Base-by-base conservation (phyloP, 2,329 filamentous ascomycete species). In the Colletotrichum higginsianum region DNA sequence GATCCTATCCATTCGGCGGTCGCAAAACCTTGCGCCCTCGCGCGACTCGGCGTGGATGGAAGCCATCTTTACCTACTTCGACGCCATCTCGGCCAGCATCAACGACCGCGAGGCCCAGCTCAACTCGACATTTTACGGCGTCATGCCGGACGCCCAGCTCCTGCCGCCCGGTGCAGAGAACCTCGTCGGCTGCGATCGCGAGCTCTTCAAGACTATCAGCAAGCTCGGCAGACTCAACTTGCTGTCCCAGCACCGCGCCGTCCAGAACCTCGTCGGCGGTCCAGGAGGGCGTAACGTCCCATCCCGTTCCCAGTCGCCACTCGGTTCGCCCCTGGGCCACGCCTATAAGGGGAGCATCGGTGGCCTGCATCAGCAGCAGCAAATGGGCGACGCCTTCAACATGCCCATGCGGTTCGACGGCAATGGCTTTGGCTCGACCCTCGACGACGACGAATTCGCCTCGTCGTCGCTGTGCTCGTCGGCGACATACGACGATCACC, bases 11-110 rank as follows among this genome's bases (percentile, higher is more conserved):
- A 89, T 98, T 83, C 89, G 95, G 71, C 89, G 92, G 74, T 80
- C 83, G 4, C 84, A 84, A 26, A 82, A 84, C 0, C 83, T 82
- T 66, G 89, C 79, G 82, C 87, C 79, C 77, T 90, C 77, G 81
- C 89, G 90, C 61, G 93, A 95, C 72, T 93, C 94, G 70, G 90
- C 91, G 15, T 98, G 95, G 95, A 96, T 98, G 85, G 94, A 97
- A 77, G 91, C 94, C 52, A 91, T 98, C 76, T 98, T 98, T 78
- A 96, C 94, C 44, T 97, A 96, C 87, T 97, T 97, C 79, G 96
- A 98, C 80, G 94, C 95, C 66, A 94, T 98, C 83, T 95, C 94
- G 0, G 94, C 94, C 49, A 95, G 93, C 63, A 94, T 97, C 79
- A 98, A 98, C 76, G 94, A 98, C 81, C 91, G 95, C 62, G 95